Conservation (phyloP, 176 grass and related monocot genomes). For the sorghum (Sorghum bicolor) region DNA sequence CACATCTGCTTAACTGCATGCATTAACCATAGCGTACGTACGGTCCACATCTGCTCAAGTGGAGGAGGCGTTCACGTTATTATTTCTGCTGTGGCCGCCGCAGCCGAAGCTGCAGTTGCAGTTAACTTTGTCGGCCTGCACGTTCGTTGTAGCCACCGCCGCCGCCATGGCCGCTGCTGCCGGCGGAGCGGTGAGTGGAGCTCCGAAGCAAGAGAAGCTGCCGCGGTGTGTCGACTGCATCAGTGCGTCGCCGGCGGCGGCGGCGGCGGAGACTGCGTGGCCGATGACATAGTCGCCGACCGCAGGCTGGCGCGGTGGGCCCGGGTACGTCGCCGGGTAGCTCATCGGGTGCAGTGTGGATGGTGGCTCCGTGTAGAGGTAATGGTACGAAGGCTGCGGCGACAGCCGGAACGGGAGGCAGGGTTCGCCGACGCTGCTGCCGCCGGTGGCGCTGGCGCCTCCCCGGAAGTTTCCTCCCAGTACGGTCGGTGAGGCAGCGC, state of each 20-base stretch:
- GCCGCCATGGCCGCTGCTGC: not conserved
- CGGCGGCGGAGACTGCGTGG: conserved; percentile 47
- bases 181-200: conserved; percentile 7
- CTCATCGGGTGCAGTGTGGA: conserved; percentile 48
- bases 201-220: conserved; percentile 44
- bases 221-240: conserved; percentile 11
- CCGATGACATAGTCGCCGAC: conserved; percentile 72
- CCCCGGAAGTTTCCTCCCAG: conserved; percentile 44
- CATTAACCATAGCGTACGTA: conserved; percentile 11
- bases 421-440: conserved; percentile 34
- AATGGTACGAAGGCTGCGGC: conserved; percentile 40
- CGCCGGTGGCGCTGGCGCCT: not conserved
- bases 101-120: conserved; percentile 51
- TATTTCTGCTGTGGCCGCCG: conserved; percentile 43
- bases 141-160: not conserved
- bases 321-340: conserved; percentile 55
- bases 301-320: conserved; percentile 30
- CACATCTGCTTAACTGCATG: conserved; percentile 23
- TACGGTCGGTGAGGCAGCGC: conserved; percentile 41
- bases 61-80: conserved; percentile 33
- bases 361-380: conserved; percentile 53
- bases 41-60: conserved; percentile 18
- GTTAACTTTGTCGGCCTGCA: conserved; percentile 40
- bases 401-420: conserved; percentile 53
- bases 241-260: conserved; percentile 3